Evolutionary conservation across 257 asterid species (phyloP), one percentile per base, ranked within the genome.

Genomic region (Solanum appendiculatum): DNA sequence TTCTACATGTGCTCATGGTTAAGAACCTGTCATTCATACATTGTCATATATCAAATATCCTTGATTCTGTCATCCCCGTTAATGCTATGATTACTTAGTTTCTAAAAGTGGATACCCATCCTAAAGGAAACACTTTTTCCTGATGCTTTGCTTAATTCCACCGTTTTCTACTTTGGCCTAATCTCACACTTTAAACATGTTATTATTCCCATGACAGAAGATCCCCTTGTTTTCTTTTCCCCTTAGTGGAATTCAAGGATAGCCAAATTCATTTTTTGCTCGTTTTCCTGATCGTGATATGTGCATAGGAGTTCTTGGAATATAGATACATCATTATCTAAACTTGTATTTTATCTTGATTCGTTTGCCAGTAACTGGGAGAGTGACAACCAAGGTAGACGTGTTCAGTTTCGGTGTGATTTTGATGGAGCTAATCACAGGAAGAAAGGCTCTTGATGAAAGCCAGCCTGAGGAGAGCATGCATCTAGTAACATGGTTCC

Each of bases 401-500:
- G 98, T 97, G 7, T 97, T 90, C 96, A 95, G 98, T 68, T 97
- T 97, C 20, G 99, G 99, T 10, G 99, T 95, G 85, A 97, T 97
- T 92, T 86, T 97, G 85, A 97, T 97, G 99, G 99, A 95, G 88
- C 91, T 97, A 60, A 94, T 97, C 90, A 95, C 98, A 0, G 99
- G 98, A 42, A 78, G 98, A 88, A 97, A 94, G 87, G 98, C 99
- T 10, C 94, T 97, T 1, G 99, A 97, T 72, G 98, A 95, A 90
- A 93, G 94, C 91, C 98, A 97, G 51, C 95, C 98, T 0, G 99
- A 97, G 90, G 99, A 97, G 90, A 94, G 98, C 89, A 91, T 95
- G 96, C 99, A 95, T 92, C 97, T 97, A 0, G 98, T 97, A 3
- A 94, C 99, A 82, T 97, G 99, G 99, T 97, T 97, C 94, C 81